phyloP scores from a whole-genome alignment of 768 basidiomycete genomes.

The Boletus subparvulus region DNA sequence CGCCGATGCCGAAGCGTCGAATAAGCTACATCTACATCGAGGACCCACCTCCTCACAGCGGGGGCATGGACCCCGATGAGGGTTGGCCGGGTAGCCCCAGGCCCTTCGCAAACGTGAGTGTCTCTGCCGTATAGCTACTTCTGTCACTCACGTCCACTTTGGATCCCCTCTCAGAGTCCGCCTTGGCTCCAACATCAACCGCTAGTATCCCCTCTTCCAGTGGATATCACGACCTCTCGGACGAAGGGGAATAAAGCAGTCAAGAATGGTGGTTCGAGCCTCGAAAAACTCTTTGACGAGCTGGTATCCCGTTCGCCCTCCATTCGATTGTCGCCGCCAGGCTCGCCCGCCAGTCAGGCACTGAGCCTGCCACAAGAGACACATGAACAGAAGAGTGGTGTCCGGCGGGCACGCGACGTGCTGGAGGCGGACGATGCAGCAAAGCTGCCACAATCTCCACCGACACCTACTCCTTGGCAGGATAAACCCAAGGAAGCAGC shows the following conservation, averaged over 20 bases:
- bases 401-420: background rate
- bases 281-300: conserved; percentile 15
- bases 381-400: background rate
- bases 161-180: background rate
- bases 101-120: conserved; percentile 14
- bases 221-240: background rate
- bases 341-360: conserved; percentile 7
- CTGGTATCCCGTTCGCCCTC: conserved; percentile 18
- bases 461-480: background rate
- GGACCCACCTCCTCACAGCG: conserved; percentile 2
- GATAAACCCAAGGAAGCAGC: conserved; percentile 6
- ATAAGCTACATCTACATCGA: conserved; percentile 6
- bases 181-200: conserved; percentile 20
- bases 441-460: background rate
- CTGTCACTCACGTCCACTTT: background rate
- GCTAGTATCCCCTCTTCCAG: conserved; percentile 4
- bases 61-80: background rate
- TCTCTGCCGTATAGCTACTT: background rate
- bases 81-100: conserved; percentile 19
- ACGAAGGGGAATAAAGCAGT: background rate
- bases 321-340: conserved; percentile 19
- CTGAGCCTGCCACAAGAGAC: background rate
- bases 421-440: background rate
- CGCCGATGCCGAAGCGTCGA: conserved; percentile 29
- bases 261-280: conserved; percentile 3